A percentile compares a stretch with the other conserved stretches of the same genome.
These are phyloP conservation scores for Leptographium wingfieldii DNA, from an alignment of 2,329 filamentous ascomycete species.

Conservation along the genomic window DNA sequence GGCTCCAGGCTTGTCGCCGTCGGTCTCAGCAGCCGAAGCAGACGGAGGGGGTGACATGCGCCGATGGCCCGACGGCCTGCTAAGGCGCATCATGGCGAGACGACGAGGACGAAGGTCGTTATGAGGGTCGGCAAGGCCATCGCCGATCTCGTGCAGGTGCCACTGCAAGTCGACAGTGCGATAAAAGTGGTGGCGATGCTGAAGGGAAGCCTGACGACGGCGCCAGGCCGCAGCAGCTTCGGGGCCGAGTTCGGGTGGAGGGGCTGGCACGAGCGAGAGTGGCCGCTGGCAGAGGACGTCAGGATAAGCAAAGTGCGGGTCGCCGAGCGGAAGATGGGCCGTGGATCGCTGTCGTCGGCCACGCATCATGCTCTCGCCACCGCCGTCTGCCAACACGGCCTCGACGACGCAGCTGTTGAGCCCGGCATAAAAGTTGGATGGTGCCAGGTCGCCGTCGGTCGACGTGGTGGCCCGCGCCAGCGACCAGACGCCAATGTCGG, in stretches of 20 bases:
- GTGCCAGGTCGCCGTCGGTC: conserved; percentile 27
- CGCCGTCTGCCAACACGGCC: conserved; percentile 17
- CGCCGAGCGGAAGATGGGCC: not conserved
- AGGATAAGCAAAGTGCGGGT: conserved; percentile 9
- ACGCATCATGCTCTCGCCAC: not conserved
- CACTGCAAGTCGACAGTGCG: conserved; percentile 8
- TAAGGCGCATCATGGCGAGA: conserved; percentile 11
- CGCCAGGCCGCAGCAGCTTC: not conserved
- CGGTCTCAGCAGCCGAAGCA: not conserved
- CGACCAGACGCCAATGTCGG: conserved; percentile 26
- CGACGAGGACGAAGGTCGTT: conserved; percentile 9
- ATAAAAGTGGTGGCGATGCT: conserved; percentile 11
- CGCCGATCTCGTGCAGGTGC: conserved; percentile 18
- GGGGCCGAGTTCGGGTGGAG: not conserved
- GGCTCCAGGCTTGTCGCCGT: not conserved
- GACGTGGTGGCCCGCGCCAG: conserved; percentile 29
- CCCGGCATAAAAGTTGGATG: conserved; percentile 34
- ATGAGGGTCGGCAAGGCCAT: conserved; percentile 12
- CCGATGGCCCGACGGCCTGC: not conserved
- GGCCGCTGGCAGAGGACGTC: conserved; percentile 2
- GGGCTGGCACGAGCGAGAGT: not conserved
- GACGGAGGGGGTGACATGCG: not conserved
- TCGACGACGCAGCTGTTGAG: conserved; percentile 35
- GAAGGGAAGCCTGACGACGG: not conserved
- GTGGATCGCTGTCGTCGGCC: not conserved